These are phyloP conservation scores for Trichoderma sp. DNA, from an alignment of 2,329 filamentous ascomycete species.

Conservation along the genomic window DNA sequence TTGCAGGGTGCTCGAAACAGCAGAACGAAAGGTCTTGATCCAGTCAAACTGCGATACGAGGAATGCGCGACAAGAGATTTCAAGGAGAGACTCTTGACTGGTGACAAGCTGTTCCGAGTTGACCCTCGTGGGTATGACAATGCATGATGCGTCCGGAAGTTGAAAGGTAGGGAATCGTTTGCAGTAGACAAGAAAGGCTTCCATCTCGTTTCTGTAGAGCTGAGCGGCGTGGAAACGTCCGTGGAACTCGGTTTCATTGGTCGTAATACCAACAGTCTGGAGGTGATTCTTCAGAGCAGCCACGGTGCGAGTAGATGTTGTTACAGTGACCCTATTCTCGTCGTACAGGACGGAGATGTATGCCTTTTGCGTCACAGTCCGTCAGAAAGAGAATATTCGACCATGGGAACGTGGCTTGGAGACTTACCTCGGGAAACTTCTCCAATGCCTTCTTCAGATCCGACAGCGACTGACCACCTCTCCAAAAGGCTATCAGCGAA, in stretches of 20 bases:
- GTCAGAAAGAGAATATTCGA: neutral
- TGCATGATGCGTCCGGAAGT: neutral
- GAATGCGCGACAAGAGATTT: neutral
- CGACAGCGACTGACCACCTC: conserved; percentile 38
- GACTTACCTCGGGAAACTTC: conserved; percentile 31
- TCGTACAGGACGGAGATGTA: neutral
- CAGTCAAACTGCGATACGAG: neutral
- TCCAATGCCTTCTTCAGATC: conserved; percentile 30
- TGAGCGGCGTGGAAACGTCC: neutral
- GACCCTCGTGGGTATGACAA: neutral
- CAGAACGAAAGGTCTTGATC: neutral
- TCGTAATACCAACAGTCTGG: neutral
- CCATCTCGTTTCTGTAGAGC: neutral
- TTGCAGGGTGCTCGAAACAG: conserved; percentile 28
- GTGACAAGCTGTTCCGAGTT: neutral
- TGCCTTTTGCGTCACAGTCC: neutral
- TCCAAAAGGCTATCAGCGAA: conserved; percentile 40
- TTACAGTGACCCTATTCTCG: neutral
- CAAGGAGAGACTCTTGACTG: neutral
- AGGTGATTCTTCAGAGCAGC: neutral
- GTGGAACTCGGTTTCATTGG: neutral
- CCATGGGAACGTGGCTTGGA: neutral
- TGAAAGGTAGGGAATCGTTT: neutral
- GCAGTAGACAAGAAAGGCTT: neutral
- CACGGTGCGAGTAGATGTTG: neutral